Evolutionary conservation across 106 monocot species (phyloP), one percentile per base, ranked within the genome.

Genomic region (Triglochin maritima): DNA sequence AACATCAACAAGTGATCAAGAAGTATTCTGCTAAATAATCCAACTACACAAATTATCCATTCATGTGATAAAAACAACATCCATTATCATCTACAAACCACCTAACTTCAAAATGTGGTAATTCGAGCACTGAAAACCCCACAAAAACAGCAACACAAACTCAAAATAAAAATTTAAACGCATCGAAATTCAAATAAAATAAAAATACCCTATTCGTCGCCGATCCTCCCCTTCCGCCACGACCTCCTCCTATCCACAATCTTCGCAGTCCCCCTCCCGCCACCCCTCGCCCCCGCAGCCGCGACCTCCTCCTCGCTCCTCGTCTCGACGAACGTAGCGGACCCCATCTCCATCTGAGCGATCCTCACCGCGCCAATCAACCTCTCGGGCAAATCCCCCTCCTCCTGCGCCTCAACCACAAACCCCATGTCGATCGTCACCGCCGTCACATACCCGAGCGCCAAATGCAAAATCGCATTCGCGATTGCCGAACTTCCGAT

Each of bases 401-500:
- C 77, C 49, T 46, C 62, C 63, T 76, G 76, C 47, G 77, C 77
- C 63, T 77, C 77, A 42, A 77, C 70, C 41, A 70, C 63, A 45
- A 77, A 77, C 16, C 77, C 77, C 77, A 77, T 77, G 62, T 77
- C 70, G 17, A 77, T 77, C 45, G 70, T 70, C 46, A 77, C 77
- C 12, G 63, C 63, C 46, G 77, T 57, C 47, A 70, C 77, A 49
- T 47, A 77, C 50, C 77, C 77, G 10, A 77, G 69, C 51, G 70
- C 70, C 11, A 77, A 48, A 43, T 77, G 69, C 7, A 69, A 64
- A 48, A 77, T 64, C 53, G 77, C 70, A 43, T 77, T 77, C 46
- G 70, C 77, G 45, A 77, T 77, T n/a, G 77, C 60, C 29, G 77
- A 77, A 70, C 77, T 77, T 17, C 77, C 77, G 41, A 77, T 77